A percentile compares a stretch with the other conserved stretches of the same genome.
These are phyloP conservation scores for Raphanus raphanistrum DNA, from an alignment of 345 rosid species.

Conservation along the genomic window DNA sequence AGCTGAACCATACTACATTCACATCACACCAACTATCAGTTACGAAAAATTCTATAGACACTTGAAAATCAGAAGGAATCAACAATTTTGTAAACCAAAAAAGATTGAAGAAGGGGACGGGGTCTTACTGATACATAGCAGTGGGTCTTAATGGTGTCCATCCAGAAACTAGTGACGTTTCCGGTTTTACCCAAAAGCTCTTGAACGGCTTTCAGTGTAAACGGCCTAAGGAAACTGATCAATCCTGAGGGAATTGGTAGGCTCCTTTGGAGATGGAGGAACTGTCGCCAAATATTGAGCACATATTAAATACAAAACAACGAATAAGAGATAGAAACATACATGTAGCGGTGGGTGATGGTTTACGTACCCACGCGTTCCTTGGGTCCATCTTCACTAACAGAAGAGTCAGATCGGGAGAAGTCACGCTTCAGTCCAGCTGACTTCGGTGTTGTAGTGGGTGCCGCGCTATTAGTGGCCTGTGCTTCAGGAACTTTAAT, in stretches of 20 bases:
- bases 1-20: conserved; percentile 75
- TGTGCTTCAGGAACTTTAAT: conserved; percentile 63
- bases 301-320: conserved; percentile 20
- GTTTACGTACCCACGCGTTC: conserved; percentile 79
- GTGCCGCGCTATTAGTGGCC: conserved; percentile 40
- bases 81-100: neutral
- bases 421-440: conserved; percentile 57
- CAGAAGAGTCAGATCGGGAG: conserved; percentile 62
- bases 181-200: conserved; percentile 94
- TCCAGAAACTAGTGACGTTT: conserved; percentile 77
- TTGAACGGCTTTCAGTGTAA: conserved; percentile 95
- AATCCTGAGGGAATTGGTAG: conserved; percentile 79
- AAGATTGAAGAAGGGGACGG: neutral
- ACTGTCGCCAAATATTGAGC: conserved; percentile 49
- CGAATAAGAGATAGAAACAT: conserved; percentile 15
- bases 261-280: conserved; percentile 78
- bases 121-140: conserved; percentile 83
- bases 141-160: conserved; percentile 97
- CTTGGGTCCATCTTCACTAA: conserved; percentile 66
- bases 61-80: neutral
- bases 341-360: conserved; percentile 9
- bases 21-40: conserved; percentile 1
- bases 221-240: conserved; percentile 93
- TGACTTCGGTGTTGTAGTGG: conserved; percentile 64
- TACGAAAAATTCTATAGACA: conserved; percentile 18